Evolutionary conservation across 805 yeast genomes (phyloP), one percentile per base, ranked within the genome.

Genomic region (Cyberlindnera misumaiensis): DNA sequence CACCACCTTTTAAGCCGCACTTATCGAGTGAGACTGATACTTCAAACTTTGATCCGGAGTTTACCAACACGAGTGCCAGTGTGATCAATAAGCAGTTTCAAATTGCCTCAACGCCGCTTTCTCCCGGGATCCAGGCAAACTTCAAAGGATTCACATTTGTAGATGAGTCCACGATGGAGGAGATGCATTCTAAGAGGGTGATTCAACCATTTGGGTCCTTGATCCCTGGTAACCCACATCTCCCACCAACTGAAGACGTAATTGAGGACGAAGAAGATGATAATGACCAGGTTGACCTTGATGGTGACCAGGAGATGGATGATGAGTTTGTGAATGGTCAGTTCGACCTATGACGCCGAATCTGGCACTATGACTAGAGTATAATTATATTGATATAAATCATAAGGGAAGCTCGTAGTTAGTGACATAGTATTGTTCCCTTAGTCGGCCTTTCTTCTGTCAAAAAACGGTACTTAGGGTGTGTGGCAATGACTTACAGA

Each of bases 1-100:
- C 96, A 30, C 98, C 98, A 18, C 98, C 98, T 3, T 90, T 87
- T 68, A 87, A 87, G 62, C 98, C 98, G 3, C 96, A 87, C 58
- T 73, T 93, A 47, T 67, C 82, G 9, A 80, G 86, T 30, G 98
- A 93, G 57, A 79, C 93, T 3, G 98, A 93, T 61, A 90, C 96
- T 3, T 85, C 96, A 4, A 93, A 93, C 63, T 93, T 93, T 62
- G 98, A 93, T 59, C 97, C 98, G 5, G 97, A 93, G 62, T 93
- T 93, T 63, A 93, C 98, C 15, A 82, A 80, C 52, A 86, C 95
- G 31, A 81, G 94, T 13, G 87, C 96, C 0, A 81, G 95, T 8
- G 80, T 80, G 29, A 75, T 88, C 59, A 81, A 71, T 52, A 78
- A 77, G 51, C 84, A 78, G 49, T 68, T 70, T 69, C 80, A 53